Base-by-base conservation (phyloP, 768 basidiomycete species). In the Termitomyces titanicus region DNA sequence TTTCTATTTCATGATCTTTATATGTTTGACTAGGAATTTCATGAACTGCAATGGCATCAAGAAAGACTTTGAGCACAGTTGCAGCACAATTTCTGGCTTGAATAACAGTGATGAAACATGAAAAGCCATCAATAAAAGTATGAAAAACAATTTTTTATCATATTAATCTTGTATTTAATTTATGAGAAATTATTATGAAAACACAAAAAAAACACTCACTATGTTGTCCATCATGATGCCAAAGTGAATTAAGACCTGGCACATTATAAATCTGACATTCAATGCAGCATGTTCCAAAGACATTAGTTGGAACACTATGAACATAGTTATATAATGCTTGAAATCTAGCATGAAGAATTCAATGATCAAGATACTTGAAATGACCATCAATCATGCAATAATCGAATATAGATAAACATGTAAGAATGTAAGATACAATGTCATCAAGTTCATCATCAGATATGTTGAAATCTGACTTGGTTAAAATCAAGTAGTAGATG, bases 351-450 rank as follows among this genome's bases (percentile, higher is more conserved):
- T 53, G 15, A 3, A 54, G 46, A 38, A 65, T 38, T 15, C 43
- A 56, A 40, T 60, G 49, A 6, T 57, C 61, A 29, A 62, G 42
- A 11, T 47, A 39, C 6, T 54, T 42, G 1, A 66, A 56, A 56
- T 63, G 59, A 3, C 66, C 63, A 57, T 63, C 47, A 10, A 67
- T 50, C 54, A 66, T 67, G 15, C n/a, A 15, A 20, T 8, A 7
- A 3, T 24, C 35, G 39, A 49, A 49, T 0, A 24, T 37, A 1
- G 37, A 17, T 6, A 50, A 50, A 15, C 17, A 34, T 9, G 20
- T 20, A 5, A 50, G n/a, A 9, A 50, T 50, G 24, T 40, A 38
- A 0, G 15, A 24, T 3, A 50, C n/a, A 3, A 40, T 40, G n/a
- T 38, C n/a, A 37, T 55, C 33, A 3, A 55, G 34, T 27, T 50